Conservation (phyloP, 2,329 filamentous ascomycete species). For the Aspergillus sojae region DNA sequence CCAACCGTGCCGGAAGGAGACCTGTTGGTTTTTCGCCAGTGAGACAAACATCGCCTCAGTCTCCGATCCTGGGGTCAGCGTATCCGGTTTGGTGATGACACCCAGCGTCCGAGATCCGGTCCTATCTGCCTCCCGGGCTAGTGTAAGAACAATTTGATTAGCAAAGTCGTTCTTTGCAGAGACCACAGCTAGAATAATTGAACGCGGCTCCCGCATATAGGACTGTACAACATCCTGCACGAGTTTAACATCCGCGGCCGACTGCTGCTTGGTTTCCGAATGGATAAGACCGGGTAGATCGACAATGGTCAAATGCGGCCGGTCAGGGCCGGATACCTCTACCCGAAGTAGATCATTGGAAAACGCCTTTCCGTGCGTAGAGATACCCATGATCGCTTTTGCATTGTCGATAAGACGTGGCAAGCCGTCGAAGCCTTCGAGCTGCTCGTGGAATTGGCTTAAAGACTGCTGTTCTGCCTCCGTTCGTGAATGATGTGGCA, state of each 20-base stretch:
- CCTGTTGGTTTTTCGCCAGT: slow-evolving; percentile 48
- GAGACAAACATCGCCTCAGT: slow-evolving; percentile 39
- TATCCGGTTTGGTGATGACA: slow-evolving; percentile 54
- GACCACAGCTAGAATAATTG: slow-evolving; percentile 52
- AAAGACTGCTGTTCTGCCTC: slow-evolving; percentile 20
- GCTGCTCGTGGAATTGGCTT: slow-evolving; percentile 19
- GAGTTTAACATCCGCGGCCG: slow-evolving; percentile 56
- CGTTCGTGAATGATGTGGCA: slow-evolving; percentile 41
- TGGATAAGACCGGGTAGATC: slow-evolving; percentile 64
- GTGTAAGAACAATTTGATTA: slow-evolving; percentile 45
- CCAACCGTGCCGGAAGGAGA: slow-evolving; percentile 52
- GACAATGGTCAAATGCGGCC: slow-evolving; percentile 63
- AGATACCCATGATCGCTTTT: slow-evolving; percentile 28
- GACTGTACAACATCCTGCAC: slow-evolving; percentile 52
- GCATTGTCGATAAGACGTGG: slow-evolving; percentile 28
- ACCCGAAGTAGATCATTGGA: slow-evolving; percentile 59
- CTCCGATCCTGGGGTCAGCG: slow-evolving; percentile 38
- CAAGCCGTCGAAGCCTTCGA: slow-evolving; percentile 23
- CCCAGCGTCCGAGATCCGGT: slow-evolving; percentile 43
- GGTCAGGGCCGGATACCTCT: slow-evolving; percentile 61
- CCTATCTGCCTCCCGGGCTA: slow-evolving; percentile 37
- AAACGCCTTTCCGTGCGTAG: slow-evolving; percentile 32
- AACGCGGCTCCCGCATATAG: slow-evolving; percentile 48
- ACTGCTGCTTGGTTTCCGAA: slow-evolving; percentile 59
- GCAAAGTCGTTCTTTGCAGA: slow-evolving; percentile 47